A percentile compares a stretch with the other conserved stretches of the same genome.
phyloP scores from a whole-genome alignment of 768 basidiomycete genomes.

The Amanita pallidorosea region DNA sequence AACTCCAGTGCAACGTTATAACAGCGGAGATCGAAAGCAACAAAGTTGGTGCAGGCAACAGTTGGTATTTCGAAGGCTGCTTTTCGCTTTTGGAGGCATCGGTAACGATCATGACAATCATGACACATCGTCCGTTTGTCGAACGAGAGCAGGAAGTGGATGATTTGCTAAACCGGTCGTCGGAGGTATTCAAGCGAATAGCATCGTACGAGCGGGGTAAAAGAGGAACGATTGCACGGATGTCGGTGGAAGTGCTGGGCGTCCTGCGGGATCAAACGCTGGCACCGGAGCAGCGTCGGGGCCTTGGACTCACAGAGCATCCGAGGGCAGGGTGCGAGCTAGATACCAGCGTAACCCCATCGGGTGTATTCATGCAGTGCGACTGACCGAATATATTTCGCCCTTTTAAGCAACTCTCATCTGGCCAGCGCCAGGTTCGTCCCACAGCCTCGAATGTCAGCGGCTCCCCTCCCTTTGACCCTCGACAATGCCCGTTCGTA shows the following conservation, averaged over 20 bases:
- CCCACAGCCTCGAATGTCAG: conserved; percentile 6
- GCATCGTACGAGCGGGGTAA: conserved; percentile 21
- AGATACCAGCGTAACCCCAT: neutral
- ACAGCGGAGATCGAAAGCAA: conserved; percentile 13
- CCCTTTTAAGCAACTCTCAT: conserved; percentile 4
- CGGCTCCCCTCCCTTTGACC: conserved; percentile 9
- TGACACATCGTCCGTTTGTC: conserved; percentile 28
- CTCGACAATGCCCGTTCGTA: conserved; percentile 37
- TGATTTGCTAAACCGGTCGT: conserved; percentile 24
- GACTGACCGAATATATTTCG: neutral
- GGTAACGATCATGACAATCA: conserved; percentile 31
- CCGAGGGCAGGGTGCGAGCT: neutral
- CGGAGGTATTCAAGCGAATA: conserved; percentile 24
- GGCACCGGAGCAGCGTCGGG: neutral
- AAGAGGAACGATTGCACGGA: conserved; percentile 25
- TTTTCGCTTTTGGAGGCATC: conserved; percentile 36
- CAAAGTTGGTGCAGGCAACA: conserved; percentile 18
- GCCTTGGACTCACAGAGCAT: neutral
- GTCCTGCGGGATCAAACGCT: neutral
- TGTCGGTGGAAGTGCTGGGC: conserved; percentile 27
- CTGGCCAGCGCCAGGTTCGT: conserved; percentile 2
- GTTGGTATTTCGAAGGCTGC: conserved; percentile 33
- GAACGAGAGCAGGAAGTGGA: conserved; percentile 26
- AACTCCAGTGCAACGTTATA: conserved; percentile 27
- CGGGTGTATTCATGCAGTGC: neutral